Evolutionary conservation across 2,329 filamentous ascomycete species (phyloP), one percentile per base, ranked within the genome.

Genomic region (Sporothrix variecibatus): DNA sequence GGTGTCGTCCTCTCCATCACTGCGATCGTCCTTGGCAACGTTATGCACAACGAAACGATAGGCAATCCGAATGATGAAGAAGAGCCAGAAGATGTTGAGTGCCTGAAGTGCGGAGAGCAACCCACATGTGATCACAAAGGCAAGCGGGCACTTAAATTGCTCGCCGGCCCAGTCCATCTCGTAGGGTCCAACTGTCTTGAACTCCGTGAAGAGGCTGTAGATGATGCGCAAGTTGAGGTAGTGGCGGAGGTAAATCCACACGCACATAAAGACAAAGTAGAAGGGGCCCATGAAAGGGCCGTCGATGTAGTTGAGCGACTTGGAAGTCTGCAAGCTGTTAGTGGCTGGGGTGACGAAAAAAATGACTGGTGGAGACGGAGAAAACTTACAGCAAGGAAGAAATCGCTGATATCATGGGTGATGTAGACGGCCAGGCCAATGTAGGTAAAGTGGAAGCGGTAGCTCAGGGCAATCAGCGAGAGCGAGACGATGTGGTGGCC

Each of bases 381-480:
- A 26, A 12, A 67, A 84, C 91, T 84, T 89, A 95, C 93, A 51
- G 95, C 95, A 62, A 98, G 88, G 89, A 98, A 98, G 84, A 98
- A 97, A 82, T 98, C 95, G 75, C 92, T 94, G 76, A 98, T 93
- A 81, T 98, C 95, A 83, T 97, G 94, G 11, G 95, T 97, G 76
- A 96, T 94, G 83, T 97, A 98, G 46, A 98, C 94, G 26, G 94
- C 93, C 73, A 98, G 84, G 34, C 95, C 95, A 81, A 98, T 97
- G 83, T 97, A 95, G 26, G 94, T 97, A 82, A 98, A 98, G 84
- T 98, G 95, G 86, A 97, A 98, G 75, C 94, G 91, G 84, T 98
- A 98, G 85, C 93, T 96, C 80, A 95, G 85, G 74, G 84, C 92
- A 78, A 98, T 97, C 78, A 98, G 87, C 26, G 91, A 85, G 75